Conservation (phyloP, 1,139 yeast species). For the Wickerhamomyces sp. region DNA sequence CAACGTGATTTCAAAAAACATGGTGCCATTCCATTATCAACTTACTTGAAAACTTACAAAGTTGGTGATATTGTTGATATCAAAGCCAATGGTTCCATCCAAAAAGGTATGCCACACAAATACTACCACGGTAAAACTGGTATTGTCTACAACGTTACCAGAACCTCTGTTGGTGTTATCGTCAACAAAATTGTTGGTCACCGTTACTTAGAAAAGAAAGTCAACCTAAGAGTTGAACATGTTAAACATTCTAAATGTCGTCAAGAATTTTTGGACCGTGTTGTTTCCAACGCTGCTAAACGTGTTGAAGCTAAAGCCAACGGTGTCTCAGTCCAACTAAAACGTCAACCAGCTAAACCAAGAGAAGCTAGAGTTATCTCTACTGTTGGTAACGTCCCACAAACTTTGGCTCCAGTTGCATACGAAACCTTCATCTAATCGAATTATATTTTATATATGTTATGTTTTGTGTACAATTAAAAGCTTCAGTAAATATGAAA, state of each 20-base stretch:
- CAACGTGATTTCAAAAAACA: conserved; percentile 99
- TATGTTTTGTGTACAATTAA: conserved; percentile 18
- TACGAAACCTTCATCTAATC: conserved; percentile 97
- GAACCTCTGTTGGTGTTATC: conserved; percentile 96
- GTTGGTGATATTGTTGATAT: conserved; percentile 99
- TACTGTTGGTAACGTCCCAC: conserved; percentile 78
- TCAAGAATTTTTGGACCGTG: conserved; percentile 98
- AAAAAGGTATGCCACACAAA: conserved; percentile 99
- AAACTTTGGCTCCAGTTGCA: conserved; percentile 98
- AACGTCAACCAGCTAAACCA: conserved; percentile 99
- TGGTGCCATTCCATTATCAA: conserved; percentile 91
- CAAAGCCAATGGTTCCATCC: conserved; percentile 98
- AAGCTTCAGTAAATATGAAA: conserved; percentile 3
- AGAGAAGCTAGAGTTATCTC: conserved; percentile 85
- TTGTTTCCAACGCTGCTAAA: conserved; percentile 91
- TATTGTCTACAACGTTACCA: conserved; percentile 97
- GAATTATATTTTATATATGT: conserved; percentile 14
- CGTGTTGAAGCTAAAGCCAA: conserved; percentile 92
- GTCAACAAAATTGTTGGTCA: conserved; percentile 97
- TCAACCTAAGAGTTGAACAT: conserved; percentile 98
- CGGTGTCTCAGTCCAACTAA: conserved; percentile 87
- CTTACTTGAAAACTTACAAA: conserved; percentile 96
- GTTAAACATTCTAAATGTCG: conserved; percentile 99
- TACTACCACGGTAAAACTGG: conserved; percentile 99
- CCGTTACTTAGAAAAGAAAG: conserved; percentile 99